These are phyloP conservation scores for Bjerkandera adusta DNA, from an alignment of 1,284 basidiomycete genomes.

Conservation along the genomic window DNA sequence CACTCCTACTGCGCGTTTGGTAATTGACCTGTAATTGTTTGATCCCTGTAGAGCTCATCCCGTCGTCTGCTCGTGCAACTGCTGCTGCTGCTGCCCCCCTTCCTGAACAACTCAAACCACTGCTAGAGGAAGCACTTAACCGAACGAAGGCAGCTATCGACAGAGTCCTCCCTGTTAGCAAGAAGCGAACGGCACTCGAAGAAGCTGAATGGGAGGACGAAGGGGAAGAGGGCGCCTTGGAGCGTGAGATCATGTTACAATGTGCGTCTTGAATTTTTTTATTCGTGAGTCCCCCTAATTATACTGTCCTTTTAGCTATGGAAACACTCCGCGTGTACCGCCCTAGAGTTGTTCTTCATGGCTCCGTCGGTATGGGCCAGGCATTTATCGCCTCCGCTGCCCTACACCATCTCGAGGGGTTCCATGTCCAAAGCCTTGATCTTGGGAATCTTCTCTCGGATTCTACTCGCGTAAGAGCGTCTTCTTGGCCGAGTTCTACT, in stretches of 20 bases:
- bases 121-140: conserved; percentile 72
- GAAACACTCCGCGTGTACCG: conserved; percentile 90
- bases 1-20: conserved; percentile 12
- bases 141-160: conserved; percentile 69
- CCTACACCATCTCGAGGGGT: conserved; percentile 93
- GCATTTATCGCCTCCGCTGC: conserved; percentile 86
- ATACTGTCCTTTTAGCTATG: conserved; percentile 60
- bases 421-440: conserved; percentile 92
- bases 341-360: conserved; percentile 86
- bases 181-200: conserved; percentile 81
- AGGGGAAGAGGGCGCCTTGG: conserved; percentile 72
- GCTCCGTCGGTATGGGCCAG: conserved; percentile 88
- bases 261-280: conserved; percentile 45
- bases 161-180: conserved; percentile 69
- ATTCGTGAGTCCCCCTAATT: conserved; percentile 8
- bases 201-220: conserved; percentile 90
- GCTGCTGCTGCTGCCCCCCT: conserved; percentile 84
- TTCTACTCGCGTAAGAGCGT: conserved; percentile 79
- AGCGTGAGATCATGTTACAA: conserved; percentile 84
- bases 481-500: background rate
- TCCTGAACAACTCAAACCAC: conserved; percentile 82
- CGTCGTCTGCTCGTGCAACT: conserved; percentile 91
- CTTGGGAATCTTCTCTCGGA: conserved; percentile 89
- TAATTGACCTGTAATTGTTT: too few species aligned
- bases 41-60: conserved; percentile 71